Conservation (phyloP, 208 protist species). For the Trypanosomatidae sp. region DNA sequence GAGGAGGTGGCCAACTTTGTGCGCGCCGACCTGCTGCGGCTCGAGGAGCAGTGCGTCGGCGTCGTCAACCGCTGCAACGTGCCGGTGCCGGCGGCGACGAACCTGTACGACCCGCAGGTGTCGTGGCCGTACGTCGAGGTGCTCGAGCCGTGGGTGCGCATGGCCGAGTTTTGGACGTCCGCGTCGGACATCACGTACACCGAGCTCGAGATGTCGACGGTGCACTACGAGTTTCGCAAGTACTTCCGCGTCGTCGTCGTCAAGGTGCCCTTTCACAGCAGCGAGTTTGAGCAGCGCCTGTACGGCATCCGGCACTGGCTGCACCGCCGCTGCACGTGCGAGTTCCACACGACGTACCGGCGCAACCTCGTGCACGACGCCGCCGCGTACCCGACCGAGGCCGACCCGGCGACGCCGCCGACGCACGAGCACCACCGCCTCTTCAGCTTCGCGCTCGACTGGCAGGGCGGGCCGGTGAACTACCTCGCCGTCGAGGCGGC, state of each 20-base stretch:
- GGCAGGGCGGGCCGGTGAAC: slow-evolving; percentile 62
- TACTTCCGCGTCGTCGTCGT: slow-evolving; percentile 78
- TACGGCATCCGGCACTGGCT: slow-evolving; percentile 84
- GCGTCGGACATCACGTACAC: slow-evolving; percentile 77
- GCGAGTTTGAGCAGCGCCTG: slow-evolving; percentile 83
- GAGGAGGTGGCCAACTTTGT: slow-evolving; percentile 81
- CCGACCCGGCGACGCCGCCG: slow-evolving; percentile 33
- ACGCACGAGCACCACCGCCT: slow-evolving; percentile 82
- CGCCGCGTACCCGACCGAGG: slow-evolving; percentile 64
- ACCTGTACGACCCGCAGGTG: slow-evolving; percentile 68
- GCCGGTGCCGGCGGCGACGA: slow-evolving; percentile 52
- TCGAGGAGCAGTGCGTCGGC: slow-evolving; percentile 72
- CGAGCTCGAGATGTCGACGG: slow-evolving; percentile 81
- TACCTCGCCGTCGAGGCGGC: slow-evolving; percentile 31
- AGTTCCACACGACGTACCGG: slow-evolving; percentile 78
- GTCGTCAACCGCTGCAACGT: slow-evolving; percentile 78
- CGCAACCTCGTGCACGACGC: slow-evolving; percentile 79
- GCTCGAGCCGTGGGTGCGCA: slow-evolving; percentile 77
- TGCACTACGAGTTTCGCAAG: slow-evolving; percentile 83
- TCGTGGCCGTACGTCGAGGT: slow-evolving; percentile 79
- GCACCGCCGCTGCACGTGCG: slow-evolving; percentile 71
- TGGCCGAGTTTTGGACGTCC: slow-evolving; percentile 84
- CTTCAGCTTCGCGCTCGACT: slow-evolving; percentile 85
- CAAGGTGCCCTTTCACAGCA: slow-evolving; percentile 82
- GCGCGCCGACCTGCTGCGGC: slow-evolving; percentile 33